Base-by-base conservation (phyloP, 805 yeast species). In the Suhomyces pyralidae region DNA sequence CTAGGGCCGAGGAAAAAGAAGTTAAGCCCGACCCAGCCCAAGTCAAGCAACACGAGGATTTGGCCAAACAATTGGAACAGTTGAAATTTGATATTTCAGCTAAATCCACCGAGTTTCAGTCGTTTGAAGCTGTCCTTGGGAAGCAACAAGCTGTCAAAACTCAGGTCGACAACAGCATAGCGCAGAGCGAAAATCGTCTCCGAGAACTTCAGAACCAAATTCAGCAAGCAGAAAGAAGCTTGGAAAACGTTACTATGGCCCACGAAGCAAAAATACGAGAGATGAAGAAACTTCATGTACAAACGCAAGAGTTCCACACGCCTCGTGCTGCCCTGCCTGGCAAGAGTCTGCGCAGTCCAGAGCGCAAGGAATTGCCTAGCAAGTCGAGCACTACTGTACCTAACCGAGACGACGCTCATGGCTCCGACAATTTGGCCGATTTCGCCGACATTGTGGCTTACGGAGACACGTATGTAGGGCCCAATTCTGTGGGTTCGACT, bases 361-460 rank as follows among this genome's bases (percentile, higher is more conserved):
- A 38, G 14, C 42, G 42, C 42, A 17, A 17, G 24, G 42, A 10
- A 19, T 9, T n/a, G 17, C 42, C 42, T 3, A 19, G 5, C 24
- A 17, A 38, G n/a, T 6, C 22, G 7, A 19, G 22, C 7, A 2
- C 15, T 1, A 6, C n/a, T 17, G 24, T 38, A 12, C 42, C 24
- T 3, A 49, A 44, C 10, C 26, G 34, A 22, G 49, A 25, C 7
- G 26, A 43, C 5, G 20, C 25, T n/a, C 48, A 12, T n/a, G 25
- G 25, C 19, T 20, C 38, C n/a, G 55, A 64, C 28, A 70, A 65
- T 40, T 61, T 73, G 48, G 64, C 67, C n/a, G 77, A 73, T 53
- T 64, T 70, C 28, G 59, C 74, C 3, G 70, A 70, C 51, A 69
- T 73, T 45, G 77, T 75, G 1, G 54, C 65, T 30, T 73, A 70